Base-by-base conservation (phyloP, 768 basidiomycete genomes). In the Leccinum pellstonianum region DNA sequence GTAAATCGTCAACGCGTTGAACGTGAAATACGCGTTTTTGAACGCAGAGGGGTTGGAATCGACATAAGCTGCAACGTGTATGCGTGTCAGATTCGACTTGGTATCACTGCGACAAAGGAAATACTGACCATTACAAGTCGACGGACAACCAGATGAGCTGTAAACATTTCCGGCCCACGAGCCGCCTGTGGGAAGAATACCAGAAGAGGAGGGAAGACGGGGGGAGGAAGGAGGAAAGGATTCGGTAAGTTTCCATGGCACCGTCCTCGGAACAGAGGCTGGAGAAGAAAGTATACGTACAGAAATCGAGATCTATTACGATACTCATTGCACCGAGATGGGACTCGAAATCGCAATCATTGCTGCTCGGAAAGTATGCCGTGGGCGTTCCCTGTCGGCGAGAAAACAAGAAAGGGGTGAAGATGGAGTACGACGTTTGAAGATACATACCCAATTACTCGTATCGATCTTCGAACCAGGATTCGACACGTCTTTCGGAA, bases 291-390 rank as follows among this genome's bases (percentile, higher is more conserved):
- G 7, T 23, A 12, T 23, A 60, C 71, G 2, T 33, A 71, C 70
- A 73, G 51, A 71, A 73, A 47, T 68, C 67, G 7, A 71, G 65
- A 64, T 90, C 84, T 64, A 91, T 85, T 59, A 89, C 76, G 58
- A 89, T 88, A 59, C 83, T 85, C 66, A 88, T 81, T 1, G 77
- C 61, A 11, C 79, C 74, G 64, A 90, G 85, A 58, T 84, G 74
- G 48, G 77, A 73, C 54, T 75, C 61, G 49, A 92, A 78, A 60
- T 86, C 74, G 67, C 89, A 92, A 52, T 76, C 72, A 2, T 76
- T 80, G 65, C 76, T 79, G 9, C 63, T 56, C 23, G 87, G 87
- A 74, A 88, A 91, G 65, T 78, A 78, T 2, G 87, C 89, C 2
- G 71, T 65, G 3, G 88, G 87, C 0, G 71, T 79, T 10, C 87